phyloP scores from a whole-genome alignment of 139 green algal species.

The Tetraselmis chui region DNA sequence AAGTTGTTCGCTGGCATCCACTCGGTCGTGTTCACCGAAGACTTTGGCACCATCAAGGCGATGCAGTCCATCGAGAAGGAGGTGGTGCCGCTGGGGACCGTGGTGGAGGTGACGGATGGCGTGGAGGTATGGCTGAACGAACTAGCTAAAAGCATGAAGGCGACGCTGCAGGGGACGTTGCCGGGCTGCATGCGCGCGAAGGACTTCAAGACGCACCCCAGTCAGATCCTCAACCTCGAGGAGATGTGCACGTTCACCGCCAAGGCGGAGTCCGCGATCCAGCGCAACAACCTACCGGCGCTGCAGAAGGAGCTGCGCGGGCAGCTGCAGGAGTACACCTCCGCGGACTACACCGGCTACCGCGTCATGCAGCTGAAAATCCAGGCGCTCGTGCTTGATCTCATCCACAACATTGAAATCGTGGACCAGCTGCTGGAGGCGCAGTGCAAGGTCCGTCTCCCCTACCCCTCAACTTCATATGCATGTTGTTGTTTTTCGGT shows the following conservation, averaged over 20 bases:
- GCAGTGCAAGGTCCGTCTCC: neutral
- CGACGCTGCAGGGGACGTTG: slow-evolving; percentile 39
- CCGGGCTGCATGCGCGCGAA: slow-evolving; percentile 23
- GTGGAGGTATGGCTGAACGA: slow-evolving; percentile 28
- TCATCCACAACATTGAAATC: slow-evolving; percentile 76
- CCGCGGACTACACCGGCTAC: slow-evolving; percentile 41
- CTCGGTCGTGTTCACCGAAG: slow-evolving; percentile 37
- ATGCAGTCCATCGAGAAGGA: slow-evolving; percentile 33
- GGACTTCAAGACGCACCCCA: slow-evolving; percentile 35
- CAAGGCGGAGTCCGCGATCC: slow-evolving; percentile 28
- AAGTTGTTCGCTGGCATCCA: slow-evolving; percentile 84
- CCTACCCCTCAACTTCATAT: neutral
- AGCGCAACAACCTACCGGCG: neutral
- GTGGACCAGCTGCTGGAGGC: slow-evolving; percentile 46
- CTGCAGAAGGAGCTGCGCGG: slow-evolving; percentile 25
- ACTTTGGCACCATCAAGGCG: slow-evolving; percentile 15
- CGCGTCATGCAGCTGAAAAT: slow-evolving; percentile 72
- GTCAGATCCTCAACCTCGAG: slow-evolving; percentile 55
- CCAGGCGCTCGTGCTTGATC: slow-evolving; percentile 62
- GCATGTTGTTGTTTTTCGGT: too few relatives aligned
- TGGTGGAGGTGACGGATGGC: slow-evolving; percentile 21
- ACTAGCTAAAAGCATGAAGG: slow-evolving; percentile 16
- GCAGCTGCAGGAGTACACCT: slow-evolving; percentile 51
- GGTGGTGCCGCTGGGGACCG: slow-evolving; percentile 12
- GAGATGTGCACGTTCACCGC: slow-evolving; percentile 53